Evolutionary conservation across 176 grass and related monocot genomes (phyloP).

Genomic region (Cenchrus purpureus): DNA sequence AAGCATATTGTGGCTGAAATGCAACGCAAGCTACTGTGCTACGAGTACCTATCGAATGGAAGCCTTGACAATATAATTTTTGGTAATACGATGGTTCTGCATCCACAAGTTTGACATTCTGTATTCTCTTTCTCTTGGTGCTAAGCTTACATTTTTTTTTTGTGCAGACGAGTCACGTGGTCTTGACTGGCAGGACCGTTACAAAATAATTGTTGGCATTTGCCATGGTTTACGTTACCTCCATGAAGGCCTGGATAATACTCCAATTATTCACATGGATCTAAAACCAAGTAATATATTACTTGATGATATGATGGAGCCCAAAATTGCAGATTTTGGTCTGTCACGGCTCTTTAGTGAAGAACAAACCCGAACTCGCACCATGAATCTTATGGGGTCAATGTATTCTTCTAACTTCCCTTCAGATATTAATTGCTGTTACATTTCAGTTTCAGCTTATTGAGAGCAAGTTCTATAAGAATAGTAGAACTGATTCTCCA

Average conservation of each 20-base stretch:
- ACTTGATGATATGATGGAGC: neutral
- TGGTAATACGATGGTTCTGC: neutral
- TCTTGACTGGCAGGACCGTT: neutral
- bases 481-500: too few species aligned
- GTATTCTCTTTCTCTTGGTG: too few species aligned
- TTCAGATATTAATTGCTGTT: neutral
- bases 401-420: neutral
- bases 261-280: neutral
- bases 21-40: neutral
- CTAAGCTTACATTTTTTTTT: too few species aligned
- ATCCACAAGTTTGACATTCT: neutral
- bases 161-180: neutral
- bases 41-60: neutral
- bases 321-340: conserved; percentile 11
- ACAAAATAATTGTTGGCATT: neutral
- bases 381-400: neutral
- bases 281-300: neutral
- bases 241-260: neutral
- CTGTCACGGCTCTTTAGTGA: neutral
- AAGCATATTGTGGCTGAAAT: neutral
- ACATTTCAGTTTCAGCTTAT: neutral
- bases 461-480: too few species aligned
- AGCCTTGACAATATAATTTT: neutral
- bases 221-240: neutral
- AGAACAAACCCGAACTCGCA: conserved; percentile 10